Evolutionary conservation across 345 rosid species (phyloP).

Genomic region (Eucalyptus erythrocorys): DNA sequence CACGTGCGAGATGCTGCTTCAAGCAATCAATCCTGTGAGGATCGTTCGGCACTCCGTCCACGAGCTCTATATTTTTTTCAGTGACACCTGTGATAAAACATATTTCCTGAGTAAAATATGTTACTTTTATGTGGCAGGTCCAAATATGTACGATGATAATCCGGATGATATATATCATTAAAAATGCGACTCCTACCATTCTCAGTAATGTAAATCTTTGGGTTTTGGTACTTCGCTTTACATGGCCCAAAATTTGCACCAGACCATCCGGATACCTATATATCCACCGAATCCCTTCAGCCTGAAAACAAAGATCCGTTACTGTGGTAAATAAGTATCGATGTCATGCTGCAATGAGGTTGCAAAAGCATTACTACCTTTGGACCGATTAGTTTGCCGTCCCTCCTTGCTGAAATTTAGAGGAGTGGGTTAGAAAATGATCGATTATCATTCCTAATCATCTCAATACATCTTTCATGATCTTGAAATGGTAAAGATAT

Average conservation of each 20-base stretch:
- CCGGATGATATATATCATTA: neutral
- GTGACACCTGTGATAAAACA: neutral
- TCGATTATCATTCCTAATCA: neutral
- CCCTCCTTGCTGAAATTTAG: conserved; percentile 1
- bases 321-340: neutral
- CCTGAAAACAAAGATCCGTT: neutral
- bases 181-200: conserved; percentile 6
- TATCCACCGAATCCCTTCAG: conserved; percentile 4
- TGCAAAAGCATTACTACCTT: neutral
- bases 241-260: conserved; percentile 8
- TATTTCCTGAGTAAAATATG: neutral
- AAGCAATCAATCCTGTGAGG: conserved; percentile 12
- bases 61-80: neutral
- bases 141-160: neutral
- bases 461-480: neutral
- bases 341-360: neutral
- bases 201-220: conserved; percentile 21
- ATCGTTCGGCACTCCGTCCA: conserved; percentile 1
- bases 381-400: conserved; percentile 22
- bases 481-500: neutral
- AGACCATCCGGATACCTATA: conserved; percentile 19
- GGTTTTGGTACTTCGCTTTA: conserved; percentile 5
- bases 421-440: neutral
- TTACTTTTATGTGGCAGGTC: neutral
- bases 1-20: conserved; percentile 6